Evolutionary conservation across 108 stramenopile genomes (phyloP), one percentile per base, ranked within the genome.

Genomic region (Nitzschia sp.): DNA sequence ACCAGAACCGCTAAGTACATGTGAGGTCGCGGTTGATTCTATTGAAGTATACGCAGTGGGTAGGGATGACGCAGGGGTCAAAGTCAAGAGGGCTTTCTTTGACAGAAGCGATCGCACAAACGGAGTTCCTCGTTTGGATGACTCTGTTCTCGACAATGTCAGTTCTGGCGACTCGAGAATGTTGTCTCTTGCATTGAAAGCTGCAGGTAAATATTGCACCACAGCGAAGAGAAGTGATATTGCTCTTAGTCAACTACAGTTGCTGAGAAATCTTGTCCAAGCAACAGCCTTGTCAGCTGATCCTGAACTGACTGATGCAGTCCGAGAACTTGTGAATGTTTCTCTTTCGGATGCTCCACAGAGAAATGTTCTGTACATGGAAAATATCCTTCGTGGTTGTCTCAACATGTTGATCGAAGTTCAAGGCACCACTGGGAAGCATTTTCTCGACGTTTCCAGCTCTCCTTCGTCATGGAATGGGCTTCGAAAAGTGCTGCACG

Each of bases 11-110:
- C 86, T 88, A 37, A 44, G 65, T 24, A 46, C 68, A 7, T 80
- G 63, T 57, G 68, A 58, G 29, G 65, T 85, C 29, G 53, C 85
- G 7, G 70, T 94, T 21, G 93, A 94, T 74, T 67, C 83, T 0
- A 59, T 94, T 38, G 93, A 92, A 63, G 87, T 92, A 15, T 92
- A 84, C 65, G 86, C 72, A 24, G 41, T 71, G 12, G 64, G 73
- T 11, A 64, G 77, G 43, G 41, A 56, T 14, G 41, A 69, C 29
- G 34, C 21, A 51, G 29, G 42, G 57, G 63, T 48, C 59, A 39
- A 12, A n/a, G 20, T 19, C 3, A 42, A 43, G 43, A 20, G 10
- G 10, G 43, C n/a, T 9, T 19, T 24, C 8, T 21, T 48, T 17
- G 46, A 48, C 46, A 48, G 6, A 3, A 48, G 14, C n/a, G 46